Evolutionary conservation across 2,329 filamentous ascomycete genomes (phyloP).

Genomic region (Clarireedia sp.): DNA sequence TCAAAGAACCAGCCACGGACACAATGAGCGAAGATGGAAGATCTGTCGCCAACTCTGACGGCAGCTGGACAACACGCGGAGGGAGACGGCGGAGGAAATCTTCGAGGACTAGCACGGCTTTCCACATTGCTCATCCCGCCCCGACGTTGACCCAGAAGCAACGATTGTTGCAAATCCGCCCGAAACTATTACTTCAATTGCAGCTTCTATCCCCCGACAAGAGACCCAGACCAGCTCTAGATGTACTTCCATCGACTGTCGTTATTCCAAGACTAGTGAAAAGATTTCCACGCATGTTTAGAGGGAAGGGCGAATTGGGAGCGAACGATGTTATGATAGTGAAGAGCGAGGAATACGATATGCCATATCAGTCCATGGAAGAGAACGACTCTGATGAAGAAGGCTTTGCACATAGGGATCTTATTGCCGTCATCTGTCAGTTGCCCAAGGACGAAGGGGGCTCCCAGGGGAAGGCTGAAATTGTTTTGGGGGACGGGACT

Average conservation of each 20-base stretch:
- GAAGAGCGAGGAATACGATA: constrained; percentile 58
- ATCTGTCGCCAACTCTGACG: constrained; percentile 27
- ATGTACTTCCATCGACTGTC: constrained; percentile 64
- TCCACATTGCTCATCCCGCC: constrained; percentile 60
- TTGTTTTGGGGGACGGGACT: constrained; percentile 57
- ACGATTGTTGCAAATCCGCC: constrained; percentile 51
- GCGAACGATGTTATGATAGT: constrained; percentile 64
- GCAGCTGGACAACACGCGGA: constrained; percentile 18
- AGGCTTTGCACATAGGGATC: constrained; percentile 40
- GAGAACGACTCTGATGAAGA: constrained; percentile 43
- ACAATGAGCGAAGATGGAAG: constrained; percentile 28
- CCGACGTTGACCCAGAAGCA: constrained; percentile 52
- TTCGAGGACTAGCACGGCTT: constrained; percentile 52
- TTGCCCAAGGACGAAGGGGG: constrained; percentile 45
- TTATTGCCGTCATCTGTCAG: constrained; percentile 64
- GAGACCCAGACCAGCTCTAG: constrained; percentile 60
- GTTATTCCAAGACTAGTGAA: constrained; percentile 51
- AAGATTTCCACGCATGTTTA: constrained; percentile 56
- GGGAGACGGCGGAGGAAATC: constrained; percentile 36
- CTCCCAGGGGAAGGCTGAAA: constrained; percentile 39
- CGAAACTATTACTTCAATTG: constrained; percentile 62
- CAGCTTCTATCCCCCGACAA: constrained; percentile 54
- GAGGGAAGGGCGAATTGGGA: constrained; percentile 54
- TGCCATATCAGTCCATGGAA: constrained; percentile 42
- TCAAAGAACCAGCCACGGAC: constrained; percentile 24